phyloP scores from a whole-genome alignment of 441 rosid genomes.

The Eruca vesicaria region DNA sequence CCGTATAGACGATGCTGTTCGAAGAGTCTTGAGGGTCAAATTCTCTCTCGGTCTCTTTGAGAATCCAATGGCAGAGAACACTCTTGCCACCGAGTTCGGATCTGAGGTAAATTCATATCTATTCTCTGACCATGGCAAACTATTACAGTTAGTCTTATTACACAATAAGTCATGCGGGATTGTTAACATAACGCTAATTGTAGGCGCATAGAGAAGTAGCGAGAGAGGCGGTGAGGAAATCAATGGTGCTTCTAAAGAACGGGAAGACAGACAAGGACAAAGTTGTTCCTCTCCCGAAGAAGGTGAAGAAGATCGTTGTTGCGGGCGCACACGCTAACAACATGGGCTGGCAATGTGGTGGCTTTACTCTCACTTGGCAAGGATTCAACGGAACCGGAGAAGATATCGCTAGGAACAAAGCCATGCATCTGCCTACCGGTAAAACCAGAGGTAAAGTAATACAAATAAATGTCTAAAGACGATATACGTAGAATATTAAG shows the following conservation, averaged over 20 bases:
- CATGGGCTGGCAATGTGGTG: slow-evolving; percentile 41
- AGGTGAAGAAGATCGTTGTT: slow-evolving; percentile 33
- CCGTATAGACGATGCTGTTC: slow-evolving; percentile 40
- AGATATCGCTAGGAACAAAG: background rate
- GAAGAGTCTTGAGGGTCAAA: slow-evolving; percentile 25
- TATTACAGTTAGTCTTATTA: background rate
- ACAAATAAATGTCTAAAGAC: background rate
- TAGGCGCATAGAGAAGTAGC: slow-evolving; percentile 34
- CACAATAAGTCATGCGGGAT: slow-evolving; percentile 1
- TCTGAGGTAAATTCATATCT: slow-evolving; percentile 19
- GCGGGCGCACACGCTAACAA: slow-evolving; percentile 34
- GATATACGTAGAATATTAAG: background rate
- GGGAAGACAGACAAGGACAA: slow-evolving; percentile 22
- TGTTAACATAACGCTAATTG: background rate
- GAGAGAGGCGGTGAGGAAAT: slow-evolving; percentile 39
- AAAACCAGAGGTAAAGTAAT: slow-evolving; percentile 23
- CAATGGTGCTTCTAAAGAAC: slow-evolving; percentile 39
- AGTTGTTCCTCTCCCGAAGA: slow-evolving; percentile 30
- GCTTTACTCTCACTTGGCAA: slow-evolving; percentile 38
- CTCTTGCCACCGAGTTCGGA: slow-evolving; percentile 21
- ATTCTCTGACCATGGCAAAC: background rate
- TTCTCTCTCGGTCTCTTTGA: background rate
- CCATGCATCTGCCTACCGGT: slow-evolving; percentile 15
- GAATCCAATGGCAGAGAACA: background rate
- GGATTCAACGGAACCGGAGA: slow-evolving; percentile 38